Conservation (phyloP, 192 early-diverging fungal species). For the Endogone sp. region DNA sequence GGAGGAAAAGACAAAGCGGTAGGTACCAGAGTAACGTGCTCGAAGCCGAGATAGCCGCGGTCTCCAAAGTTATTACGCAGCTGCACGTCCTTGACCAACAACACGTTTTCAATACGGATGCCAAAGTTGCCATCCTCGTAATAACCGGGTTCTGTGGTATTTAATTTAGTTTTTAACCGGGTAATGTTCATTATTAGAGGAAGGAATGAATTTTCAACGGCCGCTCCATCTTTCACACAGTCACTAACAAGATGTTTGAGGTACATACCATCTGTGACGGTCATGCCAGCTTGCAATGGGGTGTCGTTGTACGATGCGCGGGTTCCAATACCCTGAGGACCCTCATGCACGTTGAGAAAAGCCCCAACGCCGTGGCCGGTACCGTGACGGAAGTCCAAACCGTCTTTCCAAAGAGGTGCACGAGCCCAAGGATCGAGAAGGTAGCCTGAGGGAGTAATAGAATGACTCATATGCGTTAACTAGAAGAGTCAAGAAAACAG, state of each 20-base stretch:
- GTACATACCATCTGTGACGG: conserved; percentile 77
- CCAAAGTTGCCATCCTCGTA: conserved; percentile 97
- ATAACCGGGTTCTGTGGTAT: conserved; percentile 80
- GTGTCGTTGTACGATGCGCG: conserved; percentile 70
- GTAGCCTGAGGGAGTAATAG: conserved; percentile 59
- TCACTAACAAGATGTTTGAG: too few relatives aligned
- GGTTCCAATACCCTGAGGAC: conserved; percentile 91
- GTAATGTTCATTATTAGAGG: too few relatives aligned
- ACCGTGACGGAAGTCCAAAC: conserved; percentile 94
- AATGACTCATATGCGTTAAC: too few relatives aligned
- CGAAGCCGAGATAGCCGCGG: conserved; percentile 81
- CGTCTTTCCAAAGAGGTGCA: conserved; percentile 82
- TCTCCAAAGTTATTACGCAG: conserved; percentile 85
- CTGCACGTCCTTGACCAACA: conserved; percentile 70
- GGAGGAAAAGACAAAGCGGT: too few relatives aligned
- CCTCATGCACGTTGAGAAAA: conserved; percentile 94
- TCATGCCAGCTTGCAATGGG: conserved; percentile 87
- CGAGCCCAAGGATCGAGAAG: conserved; percentile 89
- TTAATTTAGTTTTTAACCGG: too few relatives aligned
- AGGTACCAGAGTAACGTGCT: conserved; percentile 85
- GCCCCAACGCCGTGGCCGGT: conserved; percentile 98
- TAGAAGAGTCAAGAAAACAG: too few relatives aligned
- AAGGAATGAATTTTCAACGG: too few relatives aligned
- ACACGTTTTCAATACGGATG: conserved; percentile 95
- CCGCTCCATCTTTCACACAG: too few relatives aligned